phyloP scores from a whole-genome alignment of 2,329 filamentous ascomycete species.

The Dactylellina sp. region DNA sequence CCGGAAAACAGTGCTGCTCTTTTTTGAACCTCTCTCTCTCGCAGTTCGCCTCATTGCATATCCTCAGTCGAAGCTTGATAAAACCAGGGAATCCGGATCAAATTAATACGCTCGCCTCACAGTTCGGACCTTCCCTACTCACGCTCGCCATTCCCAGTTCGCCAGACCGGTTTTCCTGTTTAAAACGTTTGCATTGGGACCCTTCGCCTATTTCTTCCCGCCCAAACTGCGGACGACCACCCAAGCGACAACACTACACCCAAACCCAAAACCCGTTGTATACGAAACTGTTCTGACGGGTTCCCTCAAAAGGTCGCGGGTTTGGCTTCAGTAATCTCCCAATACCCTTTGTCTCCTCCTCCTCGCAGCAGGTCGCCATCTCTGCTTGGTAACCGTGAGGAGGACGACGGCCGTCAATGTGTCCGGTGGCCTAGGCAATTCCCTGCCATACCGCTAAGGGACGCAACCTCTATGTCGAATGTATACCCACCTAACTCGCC shows the following conservation, averaged over 20 bases:
- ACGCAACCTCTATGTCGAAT: constrained; percentile 60
- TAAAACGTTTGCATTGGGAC: constrained; percentile 54
- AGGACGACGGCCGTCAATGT: constrained; percentile 61
- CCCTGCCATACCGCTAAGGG: constrained; percentile 59
- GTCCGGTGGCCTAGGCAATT: constrained; percentile 58
- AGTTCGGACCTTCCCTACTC: constrained; percentile 21
- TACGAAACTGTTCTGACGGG: constrained; percentile 35
- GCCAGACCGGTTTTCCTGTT: constrained; percentile 10
- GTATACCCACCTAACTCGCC: constrained; percentile 58
- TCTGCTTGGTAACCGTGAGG: constrained; percentile 60
- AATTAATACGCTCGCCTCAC: constrained; percentile 9
- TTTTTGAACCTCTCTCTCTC: constrained; percentile 1
- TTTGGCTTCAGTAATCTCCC: constrained; percentile 57
- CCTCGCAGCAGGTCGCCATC: constrained; percentile 60
- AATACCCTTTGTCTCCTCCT: constrained; percentile 59
- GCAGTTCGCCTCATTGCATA: constrained; percentile 34
- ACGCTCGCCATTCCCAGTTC: constrained; percentile 22
- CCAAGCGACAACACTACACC: constrained; percentile 45
- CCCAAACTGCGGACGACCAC: constrained; percentile 42
- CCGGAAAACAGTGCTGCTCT: constrained; percentile 17
- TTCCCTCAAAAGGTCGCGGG: constrained; percentile 48
- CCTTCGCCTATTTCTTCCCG: constrained; percentile 42
- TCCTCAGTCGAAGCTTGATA: constrained; percentile 24
- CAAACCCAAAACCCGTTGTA: constrained; percentile 35
- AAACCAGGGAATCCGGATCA: constrained; percentile 1